Base-by-base conservation (phyloP, 768 basidiomycete genomes). In the Phaeolepiota aurea region DNA sequence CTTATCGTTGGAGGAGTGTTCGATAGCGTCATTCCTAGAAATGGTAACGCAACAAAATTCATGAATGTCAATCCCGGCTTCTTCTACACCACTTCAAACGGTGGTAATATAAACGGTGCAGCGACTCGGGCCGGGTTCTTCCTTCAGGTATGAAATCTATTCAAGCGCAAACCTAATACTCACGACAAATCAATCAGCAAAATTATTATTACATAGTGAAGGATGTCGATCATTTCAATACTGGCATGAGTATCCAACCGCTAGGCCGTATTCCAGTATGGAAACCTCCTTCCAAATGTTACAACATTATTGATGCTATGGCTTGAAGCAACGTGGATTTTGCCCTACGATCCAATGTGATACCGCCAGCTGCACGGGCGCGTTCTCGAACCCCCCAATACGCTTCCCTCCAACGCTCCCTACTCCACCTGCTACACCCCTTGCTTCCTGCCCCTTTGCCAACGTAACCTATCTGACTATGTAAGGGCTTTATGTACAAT, bases 201-300 rank as follows among this genome's bases (percentile, higher is more conserved):
- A 34, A 47, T 19, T 52, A 53, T 37, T 65, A 62, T 40, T 63
- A 60, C 31, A 50, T 63, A 19, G 57, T 61, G 14, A 52, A 47
- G 21, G 58, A 61, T 39, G 37, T 49, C 2, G 44, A 53, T 14
- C 45, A 55, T n/a, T 55, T 62, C 45, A 65, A 63, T 16, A 57
- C 53, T 7, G 64, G 56, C 3, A 49, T 65, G 5, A 54, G 49
- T n/a, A 59, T 65, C 22, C 40, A 43, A 0, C 61, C 61, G 3
- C 41, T 44, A 16, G 43, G 39, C 13, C 38, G 14, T 10, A 31
- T 54, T 20, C 36, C 45, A 7, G 59, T 58, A 40, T 21, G 54
- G 42, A 22, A 16, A 20, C 20, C 3, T 36, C 20, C 37, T 23
- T 35, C 15, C 5, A 13, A 16, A 3, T 5, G 37, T 36, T 5